phyloP scores from a whole-genome alignment of 768 basidiomycete species.

The Saitozyma podzolica region DNA sequence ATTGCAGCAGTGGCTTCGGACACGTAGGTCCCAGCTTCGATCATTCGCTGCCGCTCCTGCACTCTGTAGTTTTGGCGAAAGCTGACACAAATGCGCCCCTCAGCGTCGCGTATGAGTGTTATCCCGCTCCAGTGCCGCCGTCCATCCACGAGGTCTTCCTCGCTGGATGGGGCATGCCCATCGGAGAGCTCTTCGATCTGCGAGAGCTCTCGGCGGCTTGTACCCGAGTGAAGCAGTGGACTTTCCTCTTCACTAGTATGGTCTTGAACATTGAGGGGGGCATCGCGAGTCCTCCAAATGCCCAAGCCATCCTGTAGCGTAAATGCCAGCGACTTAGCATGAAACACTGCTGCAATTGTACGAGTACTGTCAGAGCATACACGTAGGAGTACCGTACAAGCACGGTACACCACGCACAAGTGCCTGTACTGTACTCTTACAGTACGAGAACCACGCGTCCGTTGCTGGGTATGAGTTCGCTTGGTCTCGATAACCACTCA shows the following conservation, averaged over 20 bases:
- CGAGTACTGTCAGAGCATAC: too few relatives aligned
- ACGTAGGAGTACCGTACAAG: too few relatives aligned
- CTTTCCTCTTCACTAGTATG: slow-evolving; percentile 37
- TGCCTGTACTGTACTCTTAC: too few relatives aligned
- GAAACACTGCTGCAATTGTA: too few relatives aligned
- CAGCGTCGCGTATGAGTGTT: slow-evolving; percentile 26
- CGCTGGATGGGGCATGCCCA: slow-evolving; percentile 34
- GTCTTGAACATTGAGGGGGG: slow-evolving; percentile 27
- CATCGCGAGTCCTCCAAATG: slow-evolving; percentile 38
- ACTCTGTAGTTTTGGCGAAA: not conserved
- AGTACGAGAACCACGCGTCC: too few relatives aligned
- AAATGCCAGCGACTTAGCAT: not conserved
- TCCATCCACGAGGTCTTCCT: slow-evolving; percentile 31
- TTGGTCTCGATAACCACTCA: too few relatives aligned
- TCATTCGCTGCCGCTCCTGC: not conserved
- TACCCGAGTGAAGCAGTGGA: slow-evolving; percentile 18
- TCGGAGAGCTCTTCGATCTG: slow-evolving; percentile 35
- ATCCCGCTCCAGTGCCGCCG: slow-evolving; percentile 11
- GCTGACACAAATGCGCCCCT: not conserved
- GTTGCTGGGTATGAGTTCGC: too few relatives aligned
- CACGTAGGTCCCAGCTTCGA: slow-evolving; percentile 8
- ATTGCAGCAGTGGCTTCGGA: slow-evolving; percentile 32
- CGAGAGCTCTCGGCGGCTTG: slow-evolving; percentile 21
- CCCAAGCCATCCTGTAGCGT: slow-evolving; percentile 28
- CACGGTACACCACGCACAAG: too few relatives aligned